Conservation (phyloP, 2,329 filamentous ascomycete genomes). For the Paraphaeosphaeria minitans region DNA sequence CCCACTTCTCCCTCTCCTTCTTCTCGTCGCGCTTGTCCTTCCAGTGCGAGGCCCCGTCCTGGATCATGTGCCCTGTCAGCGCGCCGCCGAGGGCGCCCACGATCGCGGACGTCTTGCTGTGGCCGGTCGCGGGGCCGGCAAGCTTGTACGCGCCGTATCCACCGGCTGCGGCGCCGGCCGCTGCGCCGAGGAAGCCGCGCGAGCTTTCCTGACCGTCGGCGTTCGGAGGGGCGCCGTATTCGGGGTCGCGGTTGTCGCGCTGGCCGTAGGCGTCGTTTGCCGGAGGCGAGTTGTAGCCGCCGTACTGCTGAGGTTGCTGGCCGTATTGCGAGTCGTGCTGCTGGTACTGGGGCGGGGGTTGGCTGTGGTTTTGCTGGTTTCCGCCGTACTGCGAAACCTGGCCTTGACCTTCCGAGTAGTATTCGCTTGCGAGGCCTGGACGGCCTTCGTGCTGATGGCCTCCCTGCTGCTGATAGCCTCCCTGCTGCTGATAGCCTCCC, state of each 20-base stretch:
- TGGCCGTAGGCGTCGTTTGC: constrained; percentile 3
- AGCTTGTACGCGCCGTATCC: constrained; percentile 34
- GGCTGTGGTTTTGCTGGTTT: constrained; percentile 17
- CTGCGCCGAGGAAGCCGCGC: constrained; percentile 33
- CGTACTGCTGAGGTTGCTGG: constrained; percentile 14
- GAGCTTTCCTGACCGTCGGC: constrained; percentile 19
- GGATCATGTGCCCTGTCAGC: constrained; percentile 30
- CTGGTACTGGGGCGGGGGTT: constrained; percentile 31
- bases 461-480: constrained; percentile 5
- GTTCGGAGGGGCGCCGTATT: neutral
- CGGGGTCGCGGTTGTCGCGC: constrained; percentile 3
- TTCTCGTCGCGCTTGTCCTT: constrained; percentile 36
- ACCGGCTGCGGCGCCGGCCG: constrained; percentile 34
- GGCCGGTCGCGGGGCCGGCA: constrained; percentile 29
- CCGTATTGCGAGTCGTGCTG: constrained; percentile 31
- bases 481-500: too few relatives aligned
- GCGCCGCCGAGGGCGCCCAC: constrained; percentile 33
- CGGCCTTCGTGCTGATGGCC: neutral
- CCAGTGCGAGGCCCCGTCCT: constrained; percentile 29
- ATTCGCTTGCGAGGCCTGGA: constrained; percentile 4
- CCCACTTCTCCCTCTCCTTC: constrained; percentile 31
- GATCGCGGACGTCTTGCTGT: constrained; percentile 29
- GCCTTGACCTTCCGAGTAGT: constrained; percentile 12
- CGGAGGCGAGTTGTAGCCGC: constrained; percentile 7
- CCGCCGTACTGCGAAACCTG: constrained; percentile 17